Percentiles rank a stretch among this genome's conserved stretches.
These are phyloP conservation scores for Mycena leptocephala DNA, from an alignment of 768 basidiomycete species.

Conservation along the genomic window DNA sequence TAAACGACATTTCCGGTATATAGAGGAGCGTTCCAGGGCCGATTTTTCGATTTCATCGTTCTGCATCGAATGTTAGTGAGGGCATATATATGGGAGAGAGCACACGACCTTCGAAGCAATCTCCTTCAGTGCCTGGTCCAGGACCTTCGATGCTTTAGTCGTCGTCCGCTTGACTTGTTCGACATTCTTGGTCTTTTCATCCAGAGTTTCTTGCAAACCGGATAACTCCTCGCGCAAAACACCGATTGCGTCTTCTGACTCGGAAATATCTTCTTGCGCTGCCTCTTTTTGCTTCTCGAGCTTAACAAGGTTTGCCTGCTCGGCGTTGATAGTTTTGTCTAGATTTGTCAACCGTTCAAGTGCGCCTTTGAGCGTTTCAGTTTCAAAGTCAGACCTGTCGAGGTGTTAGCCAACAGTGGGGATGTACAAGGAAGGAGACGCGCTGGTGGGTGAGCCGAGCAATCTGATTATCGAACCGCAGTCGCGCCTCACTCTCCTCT, in stretches of 20 bases:
- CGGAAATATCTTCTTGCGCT: conserved; percentile 73
- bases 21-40: conserved; percentile 86
- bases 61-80: conserved; percentile 49
- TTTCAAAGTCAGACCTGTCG: conserved; percentile 86
- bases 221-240: conserved; percentile 75
- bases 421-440: conserved; percentile 40
- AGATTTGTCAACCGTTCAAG: conserved; percentile 76
- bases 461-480: conserved; percentile 90
- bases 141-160: conserved; percentile 77
- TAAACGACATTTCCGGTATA: conserved; percentile 93
- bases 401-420: conserved; percentile 9
- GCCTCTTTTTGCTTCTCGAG: conserved; percentile 70
- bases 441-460: conserved; percentile 91
- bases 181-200: conserved; percentile 81
- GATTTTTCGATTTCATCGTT: conserved; percentile 95
- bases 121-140: conserved; percentile 94
- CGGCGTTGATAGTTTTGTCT: conserved; percentile 65
- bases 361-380: conserved; percentile 77
- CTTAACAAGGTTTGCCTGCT: conserved; percentile 68
- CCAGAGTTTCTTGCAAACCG: conserved; percentile 73
- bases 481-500: conserved; percentile 88
- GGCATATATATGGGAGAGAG: conserved; percentile 39
- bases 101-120: conserved; percentile 81
- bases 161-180: conserved; percentile 85
- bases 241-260: conserved; percentile 69